Percentiles rank a stretch among this genome's conserved stretches.
Conservation (phyloP, 208 protist species). For the Angomonas deanei region DNA sequence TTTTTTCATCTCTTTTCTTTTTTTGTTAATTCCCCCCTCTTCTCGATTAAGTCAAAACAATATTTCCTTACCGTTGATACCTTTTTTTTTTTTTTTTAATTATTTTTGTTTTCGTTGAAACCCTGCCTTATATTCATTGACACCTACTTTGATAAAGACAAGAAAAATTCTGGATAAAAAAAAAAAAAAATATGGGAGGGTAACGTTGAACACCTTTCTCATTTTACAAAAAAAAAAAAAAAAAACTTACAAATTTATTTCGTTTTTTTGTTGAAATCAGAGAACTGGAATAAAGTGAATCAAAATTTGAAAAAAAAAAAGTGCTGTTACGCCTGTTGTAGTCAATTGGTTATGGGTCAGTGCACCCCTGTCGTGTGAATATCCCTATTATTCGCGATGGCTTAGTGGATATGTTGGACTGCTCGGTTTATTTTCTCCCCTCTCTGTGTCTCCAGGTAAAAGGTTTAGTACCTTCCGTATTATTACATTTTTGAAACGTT, state of each 20-base stretch:
- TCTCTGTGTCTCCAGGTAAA: slow-evolving; percentile 2
- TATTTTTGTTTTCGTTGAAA: background rate
- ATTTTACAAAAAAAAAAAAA: slow-evolving; percentile 6
- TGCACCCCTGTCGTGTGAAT: no score
- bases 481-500: background rate
- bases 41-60: background rate
- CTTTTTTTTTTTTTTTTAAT: slow-evolving; percentile 6
- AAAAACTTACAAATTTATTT: background rate
- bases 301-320: no score
- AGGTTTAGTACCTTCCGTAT: background rate
- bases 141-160: no score
- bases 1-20: slow-evolving; percentile 7
- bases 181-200: no score
- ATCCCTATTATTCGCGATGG: no score
- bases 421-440: background rate
- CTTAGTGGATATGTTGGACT: no score
- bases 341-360: no score
- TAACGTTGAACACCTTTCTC: no score
- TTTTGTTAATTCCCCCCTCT: background rate
- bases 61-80: background rate
- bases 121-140: slow-evolving; percentile 3
- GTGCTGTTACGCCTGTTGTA: no score
- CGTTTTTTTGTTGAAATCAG: no score
- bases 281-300: no score
- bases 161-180: no score